A percentile compares a stretch with the other conserved stretches of the same genome.
phyloP scores from a whole-genome alignment of 1,284 basidiomycete species.

The Apiotrichum siamense region DNA sequence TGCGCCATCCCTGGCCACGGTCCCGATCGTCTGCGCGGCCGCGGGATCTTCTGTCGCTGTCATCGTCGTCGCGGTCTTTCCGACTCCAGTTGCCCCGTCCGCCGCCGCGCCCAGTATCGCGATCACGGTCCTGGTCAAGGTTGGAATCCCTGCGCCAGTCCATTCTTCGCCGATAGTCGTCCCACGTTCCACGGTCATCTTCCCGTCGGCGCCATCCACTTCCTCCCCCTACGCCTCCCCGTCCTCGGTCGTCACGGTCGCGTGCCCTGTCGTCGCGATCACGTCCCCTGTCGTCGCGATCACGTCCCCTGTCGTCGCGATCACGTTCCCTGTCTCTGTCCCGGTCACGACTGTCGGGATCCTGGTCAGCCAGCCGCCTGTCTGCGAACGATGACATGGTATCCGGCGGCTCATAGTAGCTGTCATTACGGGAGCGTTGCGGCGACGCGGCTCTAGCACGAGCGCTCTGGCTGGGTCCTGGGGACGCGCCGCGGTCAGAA shows the following conservation, averaged over 20 bases:
- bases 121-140: neutral
- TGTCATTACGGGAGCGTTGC: conserved; percentile 1
- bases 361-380: neutral
- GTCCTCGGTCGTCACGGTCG: neutral
- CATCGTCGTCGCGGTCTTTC: neutral
- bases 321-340: neutral
- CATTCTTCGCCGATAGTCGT: conserved; percentile 5
- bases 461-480: conserved; percentile 1
- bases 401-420: conserved; percentile 15
- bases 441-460: neutral
- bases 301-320: neutral
- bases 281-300: neutral
- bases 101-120: neutral
- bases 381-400: neutral
- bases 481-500: neutral
- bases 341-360: neutral
- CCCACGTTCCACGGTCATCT: conserved; percentile 9
- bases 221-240: neutral
- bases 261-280: neutral
- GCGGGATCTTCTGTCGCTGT: neutral
- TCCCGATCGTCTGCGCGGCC: neutral
- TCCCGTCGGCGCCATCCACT: neutral
- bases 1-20: neutral
- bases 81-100: neutral
- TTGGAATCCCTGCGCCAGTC: neutral